Percentiles rank a stretch among this genome's conserved stretches.
phyloP scores from a whole-genome alignment of 257 asterid species.

The Lantana camara region DNA sequence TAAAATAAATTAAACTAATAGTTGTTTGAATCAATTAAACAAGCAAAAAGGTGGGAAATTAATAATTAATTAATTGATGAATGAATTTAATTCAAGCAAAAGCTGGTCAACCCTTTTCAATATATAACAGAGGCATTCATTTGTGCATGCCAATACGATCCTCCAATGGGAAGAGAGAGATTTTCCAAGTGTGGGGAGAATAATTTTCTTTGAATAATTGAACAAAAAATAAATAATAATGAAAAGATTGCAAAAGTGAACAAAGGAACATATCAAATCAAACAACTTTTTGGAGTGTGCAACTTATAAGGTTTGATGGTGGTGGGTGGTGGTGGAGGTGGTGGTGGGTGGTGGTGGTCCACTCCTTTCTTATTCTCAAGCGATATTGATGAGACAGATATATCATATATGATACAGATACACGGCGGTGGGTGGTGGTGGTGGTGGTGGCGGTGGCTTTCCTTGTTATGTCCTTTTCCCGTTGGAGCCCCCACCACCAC shows the following conservation, averaged over 20 bases:
- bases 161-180: too few species aligned
- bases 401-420: slow-evolving; percentile 7
- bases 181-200: too few species aligned
- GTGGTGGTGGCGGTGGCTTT: slow-evolving; percentile 24
- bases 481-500: neutral
- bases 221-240: neutral
- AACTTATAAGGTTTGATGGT: neutral
- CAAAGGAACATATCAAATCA: slow-evolving; percentile 41
- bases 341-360: neutral
- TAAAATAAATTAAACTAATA: too few species aligned
- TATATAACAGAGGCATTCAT: too few species aligned
- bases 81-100: too few species aligned
- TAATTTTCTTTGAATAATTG: too few species aligned
- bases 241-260: slow-evolving; percentile 30
- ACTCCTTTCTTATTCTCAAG: neutral
- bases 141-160: too few species aligned
- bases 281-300: slow-evolving; percentile 31
- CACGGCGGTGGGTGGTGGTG: slow-evolving; percentile 17
- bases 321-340: neutral
- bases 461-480: neutral
- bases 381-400: too few species aligned
- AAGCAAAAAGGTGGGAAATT: too few species aligned
- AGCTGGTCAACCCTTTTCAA: too few species aligned
- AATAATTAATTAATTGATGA: too few species aligned
- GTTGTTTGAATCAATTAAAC: too few species aligned